These are phyloP conservation scores for Cyclostephanos invisitatus DNA, from an alignment of 108 stramenopile genomes.

Conservation along the genomic window DNA sequence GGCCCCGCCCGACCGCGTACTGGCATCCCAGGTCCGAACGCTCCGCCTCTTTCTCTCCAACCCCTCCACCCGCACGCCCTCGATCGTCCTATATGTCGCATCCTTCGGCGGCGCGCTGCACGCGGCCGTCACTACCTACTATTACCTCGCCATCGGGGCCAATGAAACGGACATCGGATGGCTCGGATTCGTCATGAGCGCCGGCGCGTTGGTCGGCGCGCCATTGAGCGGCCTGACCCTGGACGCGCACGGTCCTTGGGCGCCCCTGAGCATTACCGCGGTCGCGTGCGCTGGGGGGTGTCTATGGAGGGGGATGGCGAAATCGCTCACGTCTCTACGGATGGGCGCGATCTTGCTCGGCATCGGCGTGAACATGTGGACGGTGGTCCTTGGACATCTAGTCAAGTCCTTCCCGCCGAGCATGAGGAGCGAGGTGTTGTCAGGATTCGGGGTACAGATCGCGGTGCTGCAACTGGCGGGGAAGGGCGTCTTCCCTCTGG, in stretches of 20 bases:
- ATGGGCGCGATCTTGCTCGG: constrained; percentile 32
- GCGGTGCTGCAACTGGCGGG: constrained; percentile 28
- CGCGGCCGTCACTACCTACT: constrained; percentile 41
- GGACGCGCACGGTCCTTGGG: constrained; percentile 27
- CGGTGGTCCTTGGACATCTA: constrained; percentile 30
- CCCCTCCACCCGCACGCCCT: constrained; percentile 27
- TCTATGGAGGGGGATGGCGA: constrained; percentile 40
- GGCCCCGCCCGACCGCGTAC: constrained; percentile 4
- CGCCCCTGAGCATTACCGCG: constrained; percentile 23
- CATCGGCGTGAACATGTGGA: constrained; percentile 31
- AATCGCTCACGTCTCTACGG: constrained; percentile 1
- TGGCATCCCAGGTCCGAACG: constrained; percentile 20
- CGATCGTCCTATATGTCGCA: constrained; percentile 25
- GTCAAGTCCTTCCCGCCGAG: constrained; percentile 28
- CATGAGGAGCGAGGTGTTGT: constrained; percentile 31
- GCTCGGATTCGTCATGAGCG: constrained; percentile 36
- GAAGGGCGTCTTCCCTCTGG: constrained; percentile 36
- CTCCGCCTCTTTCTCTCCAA: constrained; percentile 31
- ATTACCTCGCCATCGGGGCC: constrained; percentile 34
- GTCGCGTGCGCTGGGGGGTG: constrained; percentile 30
- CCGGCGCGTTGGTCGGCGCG: constrained; percentile 20
- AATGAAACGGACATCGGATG: constrained; percentile 18
- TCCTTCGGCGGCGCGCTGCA: constrained; percentile 37
- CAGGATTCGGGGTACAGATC: constrained; percentile 35
- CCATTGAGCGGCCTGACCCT: constrained; percentile 18